Conservation (phyloP, 2,329 filamentous ascomycete genomes). For the Rhinocladiella similis region DNA sequence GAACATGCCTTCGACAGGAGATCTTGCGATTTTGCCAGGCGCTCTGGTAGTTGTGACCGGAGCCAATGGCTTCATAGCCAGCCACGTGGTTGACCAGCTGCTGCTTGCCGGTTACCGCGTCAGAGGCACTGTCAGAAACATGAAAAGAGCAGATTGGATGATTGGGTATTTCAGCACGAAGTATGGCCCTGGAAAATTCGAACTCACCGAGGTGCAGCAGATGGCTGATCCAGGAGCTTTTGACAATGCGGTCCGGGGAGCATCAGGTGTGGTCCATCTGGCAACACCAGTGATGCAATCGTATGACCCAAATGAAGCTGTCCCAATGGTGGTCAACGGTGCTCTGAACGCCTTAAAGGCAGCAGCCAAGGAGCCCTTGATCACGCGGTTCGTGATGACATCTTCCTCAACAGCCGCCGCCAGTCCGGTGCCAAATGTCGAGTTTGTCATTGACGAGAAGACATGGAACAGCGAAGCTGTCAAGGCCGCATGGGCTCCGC, state of each 20-base stretch:
- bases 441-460: conserved; percentile 38
- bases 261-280: conserved; percentile 40
- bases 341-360: conserved; percentile 37
- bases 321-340: conserved; percentile 50
- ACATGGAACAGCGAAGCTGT: conserved; percentile 40
- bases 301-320: conserved; percentile 42
- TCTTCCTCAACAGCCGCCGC: conserved; percentile 24
- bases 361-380: conserved; percentile 21
- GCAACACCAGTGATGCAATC: conserved; percentile 41
- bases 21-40: conserved; percentile 14
- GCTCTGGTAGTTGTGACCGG: conserved; percentile 47
- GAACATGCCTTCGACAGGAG: conserved; percentile 9
- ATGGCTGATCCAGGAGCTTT: conserved; percentile 33
- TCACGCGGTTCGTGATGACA: conserved; percentile 34
- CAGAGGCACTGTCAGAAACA: conserved; percentile 45
- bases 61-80: conserved; percentile 48
- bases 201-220: conserved; percentile 38
- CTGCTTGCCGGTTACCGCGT: conserved; percentile 46
- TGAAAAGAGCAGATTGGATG: conserved; percentile 40
- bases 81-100: conserved; percentile 44
- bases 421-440: conserved; percentile 34
- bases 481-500: conserved; percentile 37
- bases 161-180: conserved; percentile 33
- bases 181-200: conserved; percentile 38
- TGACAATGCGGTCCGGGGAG: conserved; percentile 34